Conservation (phyloP, 306 rosid genomes). For the Vigna mungo region DNA sequence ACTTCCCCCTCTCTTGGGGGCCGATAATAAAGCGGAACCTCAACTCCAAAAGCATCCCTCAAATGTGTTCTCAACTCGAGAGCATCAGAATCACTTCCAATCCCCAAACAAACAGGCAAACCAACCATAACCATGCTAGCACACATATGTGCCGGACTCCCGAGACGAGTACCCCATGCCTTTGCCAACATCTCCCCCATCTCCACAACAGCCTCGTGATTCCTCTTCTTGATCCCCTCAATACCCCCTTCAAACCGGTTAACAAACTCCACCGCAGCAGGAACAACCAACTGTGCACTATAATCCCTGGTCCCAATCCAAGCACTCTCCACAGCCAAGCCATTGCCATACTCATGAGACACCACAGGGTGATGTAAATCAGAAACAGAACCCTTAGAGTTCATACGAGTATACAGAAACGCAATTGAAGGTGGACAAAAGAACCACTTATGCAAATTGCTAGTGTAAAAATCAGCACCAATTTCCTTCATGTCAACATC, state of each 20-base stretch:
- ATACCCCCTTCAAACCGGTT: slow-evolving; percentile 88
- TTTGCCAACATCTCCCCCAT: slow-evolving; percentile 85
- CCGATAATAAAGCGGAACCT: slow-evolving; percentile 81
- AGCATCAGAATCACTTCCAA: slow-evolving; percentile 71
- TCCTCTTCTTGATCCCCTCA: slow-evolving; percentile 90
- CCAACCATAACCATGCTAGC: slow-evolving; percentile 95
- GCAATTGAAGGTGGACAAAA: slow-evolving; percentile 97
- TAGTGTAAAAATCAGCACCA: slow-evolving; percentile 96
- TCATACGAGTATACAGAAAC: slow-evolving; percentile 65
- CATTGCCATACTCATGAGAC: slow-evolving; percentile 95
- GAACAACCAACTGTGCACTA: slow-evolving; percentile 90
- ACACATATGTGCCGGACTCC: slow-evolving; percentile 86
- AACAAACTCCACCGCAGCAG: slow-evolving; percentile 72
- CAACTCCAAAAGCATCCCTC: slow-evolving; percentile 80
- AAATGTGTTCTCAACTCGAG: slow-evolving; percentile 67
- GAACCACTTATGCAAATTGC: slow-evolving; percentile 96
- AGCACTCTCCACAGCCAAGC: slow-evolving; percentile 91
- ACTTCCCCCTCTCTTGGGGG: slow-evolving; percentile 68
- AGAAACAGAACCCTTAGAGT: slow-evolving; percentile 36
- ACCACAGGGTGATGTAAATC: slow-evolving; percentile 96
- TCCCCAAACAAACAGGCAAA: slow-evolving; percentile 76
- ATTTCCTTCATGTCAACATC: slow-evolving; percentile 87
- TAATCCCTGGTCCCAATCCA: slow-evolving; percentile 99
- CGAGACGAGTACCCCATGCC: slow-evolving; percentile 90
- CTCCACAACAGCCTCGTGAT: slow-evolving; percentile 81